These are phyloP conservation scores for Botrytis pseudocinerea DNA, from an alignment of 2,329 filamentous ascomycete genomes.

Conservation along the genomic window DNA sequence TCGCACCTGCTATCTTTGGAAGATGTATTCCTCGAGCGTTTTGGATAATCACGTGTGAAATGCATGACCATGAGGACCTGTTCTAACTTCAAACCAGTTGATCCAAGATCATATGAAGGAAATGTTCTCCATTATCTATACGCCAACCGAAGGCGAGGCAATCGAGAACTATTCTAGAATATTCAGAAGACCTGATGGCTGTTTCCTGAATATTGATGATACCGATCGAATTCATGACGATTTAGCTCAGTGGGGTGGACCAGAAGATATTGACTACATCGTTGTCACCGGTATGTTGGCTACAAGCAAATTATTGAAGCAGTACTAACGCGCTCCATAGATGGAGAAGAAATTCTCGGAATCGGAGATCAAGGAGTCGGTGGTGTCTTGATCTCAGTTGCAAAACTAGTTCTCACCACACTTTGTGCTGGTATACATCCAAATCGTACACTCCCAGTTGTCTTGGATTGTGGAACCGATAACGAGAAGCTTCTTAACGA, in stretches of 20 bases:
- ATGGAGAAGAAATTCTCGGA: constrained; percentile 73
- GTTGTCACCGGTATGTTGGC: constrained; percentile 70
- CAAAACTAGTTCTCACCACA: constrained; percentile 80
- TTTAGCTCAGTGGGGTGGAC: constrained; percentile 65
- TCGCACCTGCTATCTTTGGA: not conserved
- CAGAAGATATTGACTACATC: constrained; percentile 83
- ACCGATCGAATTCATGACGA: constrained; percentile 64
- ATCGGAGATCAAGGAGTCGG: constrained; percentile 89
- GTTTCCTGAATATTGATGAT: constrained; percentile 75
- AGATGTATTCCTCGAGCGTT: not conserved
- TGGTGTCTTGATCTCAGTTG: constrained; percentile 79
- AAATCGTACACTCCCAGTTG: constrained; percentile 73
- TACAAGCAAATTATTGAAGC: constrained; percentile 44
- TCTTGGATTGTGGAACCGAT: constrained; percentile 83
- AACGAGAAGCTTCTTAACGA: constrained; percentile 74
- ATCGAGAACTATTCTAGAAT: constrained; percentile 80
- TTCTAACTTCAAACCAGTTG: constrained; percentile 50
- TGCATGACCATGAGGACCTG: not conserved
- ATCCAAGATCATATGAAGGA: constrained; percentile 77
- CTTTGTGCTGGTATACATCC: constrained; percentile 86
- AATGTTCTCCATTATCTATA: constrained; percentile 91
- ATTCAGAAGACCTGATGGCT: constrained; percentile 77
- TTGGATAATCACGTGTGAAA: not conserved
- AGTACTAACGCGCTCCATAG: constrained; percentile 38
- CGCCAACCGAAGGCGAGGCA: constrained; percentile 84